Conservation (phyloP, 1,284 basidiomycete genomes). For the Moesziomyces sp. region DNA sequence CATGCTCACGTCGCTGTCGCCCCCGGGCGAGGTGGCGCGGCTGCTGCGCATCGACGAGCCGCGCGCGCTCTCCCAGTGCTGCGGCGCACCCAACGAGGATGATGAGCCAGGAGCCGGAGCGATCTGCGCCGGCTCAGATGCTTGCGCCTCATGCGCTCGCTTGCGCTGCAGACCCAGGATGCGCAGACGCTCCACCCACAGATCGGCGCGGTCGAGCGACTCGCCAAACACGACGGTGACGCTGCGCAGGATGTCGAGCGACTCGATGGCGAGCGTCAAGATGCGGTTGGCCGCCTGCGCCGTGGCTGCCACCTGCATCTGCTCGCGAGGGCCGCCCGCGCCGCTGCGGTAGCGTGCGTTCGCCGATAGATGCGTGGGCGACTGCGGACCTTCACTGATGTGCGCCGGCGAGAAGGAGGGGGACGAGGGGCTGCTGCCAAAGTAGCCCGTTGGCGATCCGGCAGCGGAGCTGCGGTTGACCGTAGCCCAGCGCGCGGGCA, state of each 20-base stretch:
- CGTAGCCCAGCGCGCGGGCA: conserved; percentile 82
- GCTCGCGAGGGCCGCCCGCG: conserved; percentile 35
- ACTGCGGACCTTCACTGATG: conserved; percentile 36
- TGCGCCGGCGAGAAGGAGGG: conserved; percentile 59
- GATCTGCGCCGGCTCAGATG: conserved; percentile 25
- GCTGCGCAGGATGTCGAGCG: conserved; percentile 87
- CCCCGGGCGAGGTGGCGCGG: conserved; percentile 37
- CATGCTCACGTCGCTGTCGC: conserved; percentile 48
- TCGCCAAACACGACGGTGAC: conserved; percentile 88
- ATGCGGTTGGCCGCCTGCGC: conserved; percentile 80
- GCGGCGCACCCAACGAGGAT: conserved; percentile 6
- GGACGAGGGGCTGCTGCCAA: conserved; percentile 57
- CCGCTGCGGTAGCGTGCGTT: conserved; percentile 25
- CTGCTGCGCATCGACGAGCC: conserved; percentile 35
- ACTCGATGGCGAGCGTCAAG: conserved; percentile 85
- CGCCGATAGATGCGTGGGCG: conserved; percentile 37
- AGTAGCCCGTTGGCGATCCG: conserved; percentile 35
- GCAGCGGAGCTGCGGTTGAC: conserved; percentile 52
- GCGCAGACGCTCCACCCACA: conserved; percentile 73
- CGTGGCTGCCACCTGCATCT: conserved; percentile 54
- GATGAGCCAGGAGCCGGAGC: conserved; percentile 20
- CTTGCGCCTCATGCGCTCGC: conserved; percentile 52
- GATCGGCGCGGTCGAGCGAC: conserved; percentile 85
- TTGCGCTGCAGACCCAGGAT: conserved; percentile 59
- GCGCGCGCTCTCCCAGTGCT: conserved; percentile 43